phyloP scores from a whole-genome alignment of 306 rosid genomes.

The Malus domestica region ASM211411v1 NC_041793.1:34617001-34617500 shows the following conservation, averaged over 20 bases:
- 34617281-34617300: not conserved
- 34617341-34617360: not conserved
- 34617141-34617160: slow-evolving; percentile 10
- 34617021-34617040: not conserved
- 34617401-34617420: not conserved
- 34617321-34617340: not conserved
- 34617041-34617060: not conserved
- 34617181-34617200: slow-evolving; percentile 8
- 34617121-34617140: slow-evolving; percentile 24
- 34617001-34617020: not conserved
- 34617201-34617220: not conserved
- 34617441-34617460: not conserved
- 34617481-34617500: too few relatives aligned
- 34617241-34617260: slow-evolving; percentile 14
- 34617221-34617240: slow-evolving; percentile 4
- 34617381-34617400: not conserved
- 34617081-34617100: not conserved
- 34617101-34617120: slow-evolving; percentile 4
- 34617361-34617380: not conserved
- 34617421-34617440: not conserved
- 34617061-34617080: not conserved
- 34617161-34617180: slow-evolving; percentile 10
- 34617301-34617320: not conserved
- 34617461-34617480: too few relatives aligned
- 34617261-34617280: not conserved